A percentile compares a stretch with the other conserved stretches of the same genome.
These are phyloP conservation scores for Macrotyloma uniflorum DNA, from an alignment of 306 rosid genomes.

Conservation along the genomic window DNA sequence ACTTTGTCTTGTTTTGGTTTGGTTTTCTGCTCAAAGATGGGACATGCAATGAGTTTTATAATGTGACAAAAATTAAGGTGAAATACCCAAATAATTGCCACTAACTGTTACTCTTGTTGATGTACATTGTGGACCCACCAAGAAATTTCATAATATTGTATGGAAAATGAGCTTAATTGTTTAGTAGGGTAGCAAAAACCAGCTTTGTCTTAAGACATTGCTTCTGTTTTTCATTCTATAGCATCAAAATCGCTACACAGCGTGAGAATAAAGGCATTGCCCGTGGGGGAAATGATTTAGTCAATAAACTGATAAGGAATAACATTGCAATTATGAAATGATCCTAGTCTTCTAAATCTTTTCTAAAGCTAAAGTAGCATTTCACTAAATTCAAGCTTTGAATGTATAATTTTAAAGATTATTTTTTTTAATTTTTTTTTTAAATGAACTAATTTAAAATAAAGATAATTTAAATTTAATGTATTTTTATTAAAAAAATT, in stretches of 20 bases:
- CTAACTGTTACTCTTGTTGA: background rate
- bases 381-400: too few species aligned
- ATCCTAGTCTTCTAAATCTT: too few species aligned
- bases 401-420: too few species aligned
- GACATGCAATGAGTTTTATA: background rate
- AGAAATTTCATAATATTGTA: background rate
- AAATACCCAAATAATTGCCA: background rate
- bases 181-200: background rate
- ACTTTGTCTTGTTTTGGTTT: slow-evolving; percentile 13
- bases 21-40: background rate
- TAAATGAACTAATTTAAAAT: too few species aligned
- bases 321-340: background rate
- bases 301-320: background rate
- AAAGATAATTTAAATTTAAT: too few species aligned
- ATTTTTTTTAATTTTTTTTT: too few species aligned
- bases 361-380: too few species aligned
- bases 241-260: background rate
- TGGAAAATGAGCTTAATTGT: slow-evolving; percentile 12
- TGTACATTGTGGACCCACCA: background rate
- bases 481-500: too few species aligned
- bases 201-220: background rate
- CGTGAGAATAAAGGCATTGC: background rate
- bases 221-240: background rate
- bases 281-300: background rate
- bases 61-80: background rate